A percentile compares a stretch with the other conserved stretches of the same genome.
These are phyloP conservation scores for Escovopsis sp. DNA, from an alignment of 2,329 filamentous ascomycete genomes.

Conservation along the genomic window DNA sequence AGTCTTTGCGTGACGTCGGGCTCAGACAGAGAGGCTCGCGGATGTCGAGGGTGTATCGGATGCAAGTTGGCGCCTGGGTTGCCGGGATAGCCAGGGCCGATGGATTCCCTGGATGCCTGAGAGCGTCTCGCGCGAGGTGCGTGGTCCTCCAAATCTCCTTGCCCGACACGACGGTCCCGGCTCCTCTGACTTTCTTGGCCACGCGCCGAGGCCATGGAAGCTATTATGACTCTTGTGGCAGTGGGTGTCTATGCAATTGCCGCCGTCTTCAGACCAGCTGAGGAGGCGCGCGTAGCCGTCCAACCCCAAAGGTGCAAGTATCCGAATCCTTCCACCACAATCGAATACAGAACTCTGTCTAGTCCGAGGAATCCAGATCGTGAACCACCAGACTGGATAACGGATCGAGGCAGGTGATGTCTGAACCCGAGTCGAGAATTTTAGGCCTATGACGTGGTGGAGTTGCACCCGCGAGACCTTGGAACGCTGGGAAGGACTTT, in stretches of 20 bases:
- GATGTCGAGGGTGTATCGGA: conserved; percentile 8
- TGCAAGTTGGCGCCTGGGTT: conserved; percentile 1
- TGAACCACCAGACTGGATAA: too few relatives aligned
- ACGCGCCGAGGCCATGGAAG: neutral
- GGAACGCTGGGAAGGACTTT: too few relatives aligned
- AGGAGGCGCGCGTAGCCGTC: neutral
- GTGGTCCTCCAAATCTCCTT: conserved; percentile 34
- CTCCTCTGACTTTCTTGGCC: too few relatives aligned
- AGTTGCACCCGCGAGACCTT: too few relatives aligned
- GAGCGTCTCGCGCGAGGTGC: conserved; percentile 32
- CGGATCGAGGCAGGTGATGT: too few relatives aligned
- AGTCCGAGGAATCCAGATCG: too few relatives aligned
- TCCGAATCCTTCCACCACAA: too few relatives aligned
- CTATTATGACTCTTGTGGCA: neutral
- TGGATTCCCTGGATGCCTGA: neutral
- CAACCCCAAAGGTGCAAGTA: too few relatives aligned
- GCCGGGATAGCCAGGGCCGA: conserved; percentile 18
- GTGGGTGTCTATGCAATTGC: neutral
- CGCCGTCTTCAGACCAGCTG: neutral
- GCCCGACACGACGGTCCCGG: conserved; percentile 38
- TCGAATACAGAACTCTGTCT: too few relatives aligned
- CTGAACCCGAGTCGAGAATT: too few relatives aligned
- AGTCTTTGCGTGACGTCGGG: conserved; percentile 12
- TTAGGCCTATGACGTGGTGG: too few relatives aligned
- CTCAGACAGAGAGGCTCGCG: conserved; percentile 1